Evolutionary conservation across 441 rosid genomes (phyloP).

Genomic region (Corymbia citriodora): DNA sequence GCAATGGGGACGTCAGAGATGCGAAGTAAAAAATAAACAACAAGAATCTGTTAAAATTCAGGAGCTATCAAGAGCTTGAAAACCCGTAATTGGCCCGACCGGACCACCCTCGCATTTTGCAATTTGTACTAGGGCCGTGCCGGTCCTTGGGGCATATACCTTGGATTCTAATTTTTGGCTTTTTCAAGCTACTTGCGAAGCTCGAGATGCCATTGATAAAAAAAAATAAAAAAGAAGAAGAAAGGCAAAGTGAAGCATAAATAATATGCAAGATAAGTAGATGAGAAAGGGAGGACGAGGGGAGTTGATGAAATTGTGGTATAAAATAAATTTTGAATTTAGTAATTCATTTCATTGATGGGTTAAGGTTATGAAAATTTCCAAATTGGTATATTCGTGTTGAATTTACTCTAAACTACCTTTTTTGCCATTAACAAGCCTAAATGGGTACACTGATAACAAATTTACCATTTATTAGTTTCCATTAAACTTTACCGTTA

Average conservation of each 20-base stretch:
- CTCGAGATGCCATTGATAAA: not conserved
- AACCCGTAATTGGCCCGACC: not conserved
- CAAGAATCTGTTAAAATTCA: not conserved
- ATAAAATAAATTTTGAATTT: not conserved
- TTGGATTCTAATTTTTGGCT: rapidly evolving
- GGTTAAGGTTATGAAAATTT: too few species aligned
- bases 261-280: rapidly evolving
- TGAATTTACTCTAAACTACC: too few species aligned
- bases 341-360: not conserved
- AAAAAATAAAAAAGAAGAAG: too few species aligned
- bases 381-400: too few species aligned
- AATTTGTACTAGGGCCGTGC: not conserved
- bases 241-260: not conserved
- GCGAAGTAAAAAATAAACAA: not conserved
- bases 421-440: too few species aligned
- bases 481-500: too few species aligned
- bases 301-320: not conserved
- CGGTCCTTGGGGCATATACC: too few species aligned
- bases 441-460: too few species aligned
- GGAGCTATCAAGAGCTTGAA: not conserved
- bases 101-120: not conserved
- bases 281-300: not conserved
- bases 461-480: too few species aligned
- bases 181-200: rapidly evolving
- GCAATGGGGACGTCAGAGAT: not conserved